These are phyloP conservation scores for Dimocarpus longan DNA, from an alignment of 345 rosid species.

Conservation along the genomic window DNA sequence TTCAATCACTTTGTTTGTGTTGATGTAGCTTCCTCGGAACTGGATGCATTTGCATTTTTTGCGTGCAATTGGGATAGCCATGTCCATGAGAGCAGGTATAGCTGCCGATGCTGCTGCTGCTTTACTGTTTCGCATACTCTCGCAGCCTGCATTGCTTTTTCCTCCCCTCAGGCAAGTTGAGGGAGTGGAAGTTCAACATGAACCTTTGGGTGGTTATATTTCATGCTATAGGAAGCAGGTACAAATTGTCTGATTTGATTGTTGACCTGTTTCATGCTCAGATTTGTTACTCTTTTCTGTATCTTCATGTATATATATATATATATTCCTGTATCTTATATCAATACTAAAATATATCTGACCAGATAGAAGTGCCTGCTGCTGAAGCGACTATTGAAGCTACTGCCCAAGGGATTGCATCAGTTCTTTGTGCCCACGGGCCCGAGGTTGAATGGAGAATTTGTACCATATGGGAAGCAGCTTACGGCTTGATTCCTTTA, in stretches of 20 bases:
- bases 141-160: conserved; percentile 95
- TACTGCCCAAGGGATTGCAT: conserved; percentile 99
- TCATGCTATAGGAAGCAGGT: conserved; percentile 90
- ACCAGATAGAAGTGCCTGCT: conserved; percentile 91
- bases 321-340: conserved; percentile 20
- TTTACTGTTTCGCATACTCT: conserved; percentile 87
- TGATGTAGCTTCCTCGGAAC: conserved; percentile 87
- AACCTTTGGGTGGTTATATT: conserved; percentile 69
- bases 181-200: conserved; percentile 80
- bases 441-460: conserved; percentile 99
- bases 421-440: conserved; percentile 99
- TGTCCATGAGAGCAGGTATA: conserved; percentile 98
- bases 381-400: conserved; percentile 99
- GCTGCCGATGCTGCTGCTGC: conserved; percentile 99
- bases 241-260: conserved; percentile 14
- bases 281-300: background rate
- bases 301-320: too few species aligned
- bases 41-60: conserved; percentile 99
- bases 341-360: conserved; percentile 25
- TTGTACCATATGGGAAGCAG: conserved; percentile 99
- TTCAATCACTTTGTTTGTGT: conserved; percentile 26
- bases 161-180: conserved; percentile 94
- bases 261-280: background rate
- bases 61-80: conserved; percentile 97
- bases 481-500: conserved; percentile 91